Percentiles rank a stretch among this genome's conserved stretches.
phyloP scores from a whole-genome alignment of 768 basidiomycete species.

The Kwoniella europaea region DNA sequence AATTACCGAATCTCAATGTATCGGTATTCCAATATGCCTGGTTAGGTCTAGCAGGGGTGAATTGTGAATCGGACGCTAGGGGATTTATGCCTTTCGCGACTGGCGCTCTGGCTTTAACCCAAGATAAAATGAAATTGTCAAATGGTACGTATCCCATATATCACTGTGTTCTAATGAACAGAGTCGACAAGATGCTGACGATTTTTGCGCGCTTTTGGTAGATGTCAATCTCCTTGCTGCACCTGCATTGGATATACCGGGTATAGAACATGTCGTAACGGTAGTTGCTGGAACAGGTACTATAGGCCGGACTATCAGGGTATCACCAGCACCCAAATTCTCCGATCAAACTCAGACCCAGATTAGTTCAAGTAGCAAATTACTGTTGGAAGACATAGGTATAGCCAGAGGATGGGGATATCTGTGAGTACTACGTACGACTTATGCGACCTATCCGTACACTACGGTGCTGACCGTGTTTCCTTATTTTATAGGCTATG shows the following conservation, averaged over 20 bases:
- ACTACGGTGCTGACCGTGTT: not conserved
- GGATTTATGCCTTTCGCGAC: conserved; percentile 34
- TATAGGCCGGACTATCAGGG: conserved; percentile 46
- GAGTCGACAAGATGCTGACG: no score
- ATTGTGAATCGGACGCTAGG: conserved; percentile 26
- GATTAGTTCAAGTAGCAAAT: not conserved
- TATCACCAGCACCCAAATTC: conserved; percentile 5
- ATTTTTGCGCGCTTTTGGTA: conserved; percentile 10
- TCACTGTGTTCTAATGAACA: no score
- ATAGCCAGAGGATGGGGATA: conserved; percentile 52
- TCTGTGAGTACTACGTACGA: conserved; percentile 36
- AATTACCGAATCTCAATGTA: conserved; percentile 28
- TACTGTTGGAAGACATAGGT: conserved; percentile 41
- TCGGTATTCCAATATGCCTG: conserved; percentile 47
- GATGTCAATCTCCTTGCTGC: conserved; percentile 56
- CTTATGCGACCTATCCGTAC: not conserved
- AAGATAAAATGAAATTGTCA: conserved; percentile 40
- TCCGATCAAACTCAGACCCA: not conserved
- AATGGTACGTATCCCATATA: conserved; percentile 42
- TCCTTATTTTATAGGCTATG: conserved; percentile 40
- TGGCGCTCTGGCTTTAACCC: conserved; percentile 26
- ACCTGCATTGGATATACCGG: conserved; percentile 29
- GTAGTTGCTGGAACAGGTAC: conserved; percentile 56
- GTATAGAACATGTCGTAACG: conserved; percentile 43
- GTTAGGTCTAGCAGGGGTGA: conserved; percentile 53